Conservation (phyloP, 345 rosid species). For the Rhodomyrtus tomentosa region DNA sequence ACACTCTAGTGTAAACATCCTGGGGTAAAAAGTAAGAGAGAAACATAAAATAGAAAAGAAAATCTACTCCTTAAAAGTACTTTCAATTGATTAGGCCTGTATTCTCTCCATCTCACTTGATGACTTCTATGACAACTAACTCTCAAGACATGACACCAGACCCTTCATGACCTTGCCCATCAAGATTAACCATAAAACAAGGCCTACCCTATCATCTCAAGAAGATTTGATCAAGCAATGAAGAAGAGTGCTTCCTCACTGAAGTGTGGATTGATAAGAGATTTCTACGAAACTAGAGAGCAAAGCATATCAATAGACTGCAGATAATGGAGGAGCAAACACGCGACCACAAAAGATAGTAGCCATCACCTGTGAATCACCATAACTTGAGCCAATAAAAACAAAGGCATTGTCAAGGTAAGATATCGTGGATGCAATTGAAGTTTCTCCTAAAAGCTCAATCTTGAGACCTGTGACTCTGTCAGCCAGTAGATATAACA, state of each 20-base stretch:
- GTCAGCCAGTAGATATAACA: neutral
- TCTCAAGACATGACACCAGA: neutral
- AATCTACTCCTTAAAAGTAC: neutral
- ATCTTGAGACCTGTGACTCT: constrained; percentile 96
- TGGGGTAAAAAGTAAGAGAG: neutral
- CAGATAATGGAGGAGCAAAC: neutral
- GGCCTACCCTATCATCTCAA: neutral
- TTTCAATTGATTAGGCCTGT: neutral
- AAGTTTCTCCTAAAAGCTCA: constrained; percentile 94
- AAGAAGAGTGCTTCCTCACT: neutral
- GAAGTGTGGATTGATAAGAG: neutral
- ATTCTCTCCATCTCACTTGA: neutral
- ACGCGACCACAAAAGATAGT: neutral
- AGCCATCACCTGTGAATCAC: constrained; percentile 77
- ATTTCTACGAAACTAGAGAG: neutral
- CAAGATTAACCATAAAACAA: neutral
- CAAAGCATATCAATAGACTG: neutral
- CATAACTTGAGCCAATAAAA: constrained; percentile 87
- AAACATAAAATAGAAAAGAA: neutral
- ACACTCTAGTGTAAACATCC: neutral
- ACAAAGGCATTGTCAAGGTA: constrained; percentile 86
- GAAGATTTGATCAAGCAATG: neutral
- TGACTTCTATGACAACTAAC: neutral
- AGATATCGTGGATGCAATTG: constrained; percentile 85
- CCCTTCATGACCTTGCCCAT: neutral